Evolutionary conservation across 768 basidiomycete species (phyloP).

Genomic region (Lanmaoa pseudosensibilis): DNA sequence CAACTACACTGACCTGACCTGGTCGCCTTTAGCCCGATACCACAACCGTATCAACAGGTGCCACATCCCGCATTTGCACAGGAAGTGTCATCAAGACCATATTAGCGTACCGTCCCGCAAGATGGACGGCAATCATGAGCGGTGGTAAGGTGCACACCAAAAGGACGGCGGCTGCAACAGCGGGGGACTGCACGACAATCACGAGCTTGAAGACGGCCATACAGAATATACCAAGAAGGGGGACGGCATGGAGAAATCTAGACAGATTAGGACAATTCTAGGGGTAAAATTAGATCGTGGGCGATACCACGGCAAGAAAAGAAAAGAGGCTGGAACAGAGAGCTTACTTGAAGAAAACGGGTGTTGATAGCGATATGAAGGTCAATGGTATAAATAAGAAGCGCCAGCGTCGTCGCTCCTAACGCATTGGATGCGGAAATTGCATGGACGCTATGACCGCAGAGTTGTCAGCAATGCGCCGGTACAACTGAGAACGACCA

Average conservation of each 20-base stretch:
- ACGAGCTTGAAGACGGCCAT: conserved; percentile 21
- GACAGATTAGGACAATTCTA: conserved; percentile 18
- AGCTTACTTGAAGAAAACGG: conserved; percentile 20
- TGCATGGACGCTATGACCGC: conserved; percentile 19
- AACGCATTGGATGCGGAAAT: conserved; percentile 21
- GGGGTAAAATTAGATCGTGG: background rate
- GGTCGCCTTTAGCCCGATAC: background rate
- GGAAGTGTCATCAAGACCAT: conserved; percentile 4
- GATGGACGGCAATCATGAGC: conserved; percentile 11
- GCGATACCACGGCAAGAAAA: background rate
- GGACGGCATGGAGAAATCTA: conserved; percentile 25
- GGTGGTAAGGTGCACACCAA: conserved; percentile 24
- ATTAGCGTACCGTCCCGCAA: conserved; percentile 6
- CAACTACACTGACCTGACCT: background rate
- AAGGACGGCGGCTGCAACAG: conserved; percentile 15
- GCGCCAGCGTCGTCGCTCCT: conserved; percentile 22
- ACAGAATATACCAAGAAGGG: conserved; percentile 26
- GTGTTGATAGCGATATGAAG: conserved; percentile 22
- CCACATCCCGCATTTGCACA: conserved; percentile 5
- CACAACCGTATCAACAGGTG: background rate
- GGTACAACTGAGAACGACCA: background rate
- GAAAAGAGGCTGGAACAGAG: background rate
- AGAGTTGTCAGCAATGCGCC: background rate
- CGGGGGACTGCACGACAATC: conserved; percentile 23
- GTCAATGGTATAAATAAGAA: conserved; percentile 32